A percentile compares a stretch with the other conserved stretches of the same genome.
Evolutionary conservation across 106 monocot genomes (phyloP).

Genomic region (Dendrobium officinale): DNA sequence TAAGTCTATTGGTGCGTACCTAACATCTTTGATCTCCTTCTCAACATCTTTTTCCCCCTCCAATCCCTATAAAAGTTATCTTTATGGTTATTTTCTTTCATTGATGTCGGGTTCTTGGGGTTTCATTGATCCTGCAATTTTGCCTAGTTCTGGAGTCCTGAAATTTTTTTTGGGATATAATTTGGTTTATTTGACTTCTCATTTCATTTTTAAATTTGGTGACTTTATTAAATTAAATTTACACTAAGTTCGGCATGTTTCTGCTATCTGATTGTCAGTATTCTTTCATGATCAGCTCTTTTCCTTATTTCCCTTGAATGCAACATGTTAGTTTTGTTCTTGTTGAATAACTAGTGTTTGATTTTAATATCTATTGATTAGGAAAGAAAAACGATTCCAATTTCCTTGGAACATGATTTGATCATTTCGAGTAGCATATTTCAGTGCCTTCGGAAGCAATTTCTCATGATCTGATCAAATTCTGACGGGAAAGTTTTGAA

Average conservation of each 20-base stretch:
- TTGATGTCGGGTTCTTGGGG: background rate
- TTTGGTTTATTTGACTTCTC: background rate
- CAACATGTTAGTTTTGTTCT: background rate
- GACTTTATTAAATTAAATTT: background rate
- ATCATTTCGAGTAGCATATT: background rate
- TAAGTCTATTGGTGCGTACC: background rate
- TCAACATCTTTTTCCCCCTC: background rate
- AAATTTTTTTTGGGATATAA: background rate
- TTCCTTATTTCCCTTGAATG: background rate
- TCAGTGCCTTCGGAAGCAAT: background rate
- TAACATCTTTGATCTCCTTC: background rate
- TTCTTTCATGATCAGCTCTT: background rate
- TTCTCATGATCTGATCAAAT: background rate
- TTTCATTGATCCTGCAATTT: background rate
- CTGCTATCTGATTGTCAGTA: background rate
- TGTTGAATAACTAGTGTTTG: background rate
- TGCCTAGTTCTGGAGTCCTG: background rate
- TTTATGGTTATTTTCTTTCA: background rate
- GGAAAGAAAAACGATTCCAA: background rate
- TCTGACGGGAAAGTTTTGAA: background rate
- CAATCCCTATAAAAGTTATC: background rate
- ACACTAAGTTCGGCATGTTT: background rate
- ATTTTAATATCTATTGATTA: background rate
- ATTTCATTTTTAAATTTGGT: background rate
- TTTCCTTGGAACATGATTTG: background rate